Evolutionary conservation across 1,284 basidiomycete genomes (phyloP).

Genomic region (Cystobasidium pallidum): DNA sequence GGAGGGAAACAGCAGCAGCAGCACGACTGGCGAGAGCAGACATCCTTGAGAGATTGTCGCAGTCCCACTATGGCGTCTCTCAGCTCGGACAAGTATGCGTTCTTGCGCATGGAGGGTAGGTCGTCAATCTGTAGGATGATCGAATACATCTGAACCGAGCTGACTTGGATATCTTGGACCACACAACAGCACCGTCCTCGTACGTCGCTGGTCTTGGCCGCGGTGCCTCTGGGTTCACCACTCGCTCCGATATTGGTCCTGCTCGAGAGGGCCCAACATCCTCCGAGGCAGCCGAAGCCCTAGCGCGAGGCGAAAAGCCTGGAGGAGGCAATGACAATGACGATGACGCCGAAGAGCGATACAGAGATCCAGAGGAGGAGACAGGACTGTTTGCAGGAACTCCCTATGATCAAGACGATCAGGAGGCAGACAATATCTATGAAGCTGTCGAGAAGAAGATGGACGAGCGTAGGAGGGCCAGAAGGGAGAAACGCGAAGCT

Average conservation of each 20-base stretch:
- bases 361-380: constrained; percentile 97
- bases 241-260: constrained; percentile 97
- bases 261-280: constrained; percentile 91
- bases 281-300: constrained; percentile 43
- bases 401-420: constrained; percentile 95
- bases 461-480: constrained; percentile 78
- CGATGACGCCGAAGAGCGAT: constrained; percentile 83
- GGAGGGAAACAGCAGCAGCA: background rate
- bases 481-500: constrained; percentile 79
- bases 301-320: constrained; percentile 45
- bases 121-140: background rate
- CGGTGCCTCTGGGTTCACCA: constrained; percentile 94
- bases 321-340: constrained; percentile 76
- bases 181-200: constrained; percentile 71
- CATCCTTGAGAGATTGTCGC: background rate
- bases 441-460: constrained; percentile 86
- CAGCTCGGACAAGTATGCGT: constrained; percentile 49
- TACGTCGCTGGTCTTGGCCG: constrained; percentile 96
- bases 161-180: background rate
- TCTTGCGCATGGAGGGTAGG: constrained; percentile 44
- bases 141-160: background rate
- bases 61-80: constrained; percentile 20
- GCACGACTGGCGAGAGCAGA: background rate
- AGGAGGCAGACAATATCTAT: constrained; percentile 95
- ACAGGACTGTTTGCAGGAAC: constrained; percentile 86